Percentiles rank a stretch among this genome's conserved stretches.
Conservation (phyloP, 1,139 yeast genomes). For the Hansenula lynferdii region DNA sequence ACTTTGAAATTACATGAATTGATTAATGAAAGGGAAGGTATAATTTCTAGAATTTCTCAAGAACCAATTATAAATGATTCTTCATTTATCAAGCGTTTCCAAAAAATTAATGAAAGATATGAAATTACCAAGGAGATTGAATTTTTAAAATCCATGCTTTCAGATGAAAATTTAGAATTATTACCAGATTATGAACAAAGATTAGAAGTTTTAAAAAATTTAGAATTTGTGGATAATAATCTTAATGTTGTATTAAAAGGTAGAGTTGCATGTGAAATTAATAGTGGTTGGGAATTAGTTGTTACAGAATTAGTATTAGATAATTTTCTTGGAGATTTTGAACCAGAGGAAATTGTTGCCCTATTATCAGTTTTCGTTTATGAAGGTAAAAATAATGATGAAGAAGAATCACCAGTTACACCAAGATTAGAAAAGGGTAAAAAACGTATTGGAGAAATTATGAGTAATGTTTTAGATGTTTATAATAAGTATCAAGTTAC, state of each 20-base stretch:
- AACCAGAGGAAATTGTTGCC: constrained; percentile 95
- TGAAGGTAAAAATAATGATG: constrained; percentile 67
- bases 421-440: constrained; percentile 84
- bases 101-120: constrained; percentile 42
- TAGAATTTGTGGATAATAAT: constrained; percentile 72
- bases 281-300: constrained; percentile 86
- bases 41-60: constrained; percentile 33
- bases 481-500: constrained; percentile 67
- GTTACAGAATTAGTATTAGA: constrained; percentile 86
- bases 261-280: constrained; percentile 80
- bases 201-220: constrained; percentile 63
- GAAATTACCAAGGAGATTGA: constrained; percentile 47
- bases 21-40: constrained; percentile 37
- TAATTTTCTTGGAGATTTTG: constrained; percentile 88
- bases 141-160: constrained; percentile 54
- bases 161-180: constrained; percentile 85
- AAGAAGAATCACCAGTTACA: constrained; percentile 58
- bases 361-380: constrained; percentile 86
- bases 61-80: constrained; percentile 30
- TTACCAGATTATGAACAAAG: constrained; percentile 94
- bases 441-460: constrained; percentile 62
- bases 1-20: constrained; percentile 52
- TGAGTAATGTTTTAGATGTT: constrained; percentile 55
- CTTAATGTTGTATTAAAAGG: constrained; percentile 83
- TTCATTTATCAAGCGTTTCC: constrained; percentile 44